Evolutionary conservation across 768 basidiomycete genomes (phyloP).

Genomic region (Amylocystis lapponica): DNA sequence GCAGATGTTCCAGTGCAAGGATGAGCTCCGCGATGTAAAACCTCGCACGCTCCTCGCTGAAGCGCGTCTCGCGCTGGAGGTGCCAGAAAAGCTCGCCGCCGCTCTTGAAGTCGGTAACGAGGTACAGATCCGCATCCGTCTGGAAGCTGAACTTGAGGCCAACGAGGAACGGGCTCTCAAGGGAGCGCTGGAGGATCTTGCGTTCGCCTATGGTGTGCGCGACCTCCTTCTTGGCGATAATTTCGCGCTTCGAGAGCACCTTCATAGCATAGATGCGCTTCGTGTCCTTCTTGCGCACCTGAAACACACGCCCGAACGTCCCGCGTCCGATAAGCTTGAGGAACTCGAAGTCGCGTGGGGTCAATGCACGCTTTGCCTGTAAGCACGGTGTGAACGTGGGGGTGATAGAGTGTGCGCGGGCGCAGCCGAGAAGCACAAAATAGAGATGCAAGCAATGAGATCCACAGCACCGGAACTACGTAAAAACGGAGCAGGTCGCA

Average conservation of each 20-base stretch:
- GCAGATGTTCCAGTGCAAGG: constrained; percentile 91
- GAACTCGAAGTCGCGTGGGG: constrained; percentile 97
- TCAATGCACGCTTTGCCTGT: constrained; percentile 79
- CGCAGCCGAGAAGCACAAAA: too few relatives aligned
- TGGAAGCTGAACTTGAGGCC: constrained; percentile 99
- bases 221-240: constrained; percentile 98
- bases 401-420: too few relatives aligned
- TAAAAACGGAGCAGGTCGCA: constrained; percentile 34
- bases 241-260: constrained; percentile 97
- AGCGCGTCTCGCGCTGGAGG: constrained; percentile 90
- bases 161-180: constrained; percentile 95
- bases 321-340: constrained; percentile 98
- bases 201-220: constrained; percentile 99
- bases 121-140: constrained; percentile 89
- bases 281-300: constrained; percentile 97
- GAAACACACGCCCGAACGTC: constrained; percentile 97
- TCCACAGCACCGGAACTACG: not conserved
- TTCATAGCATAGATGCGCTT: constrained; percentile 99
- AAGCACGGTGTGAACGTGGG: constrained; percentile 1
- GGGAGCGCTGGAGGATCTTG: constrained; percentile 91
- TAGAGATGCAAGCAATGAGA: not conserved
- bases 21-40: constrained; percentile 98
- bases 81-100: constrained; percentile 99
- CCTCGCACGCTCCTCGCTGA: constrained; percentile 86
- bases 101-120: constrained; percentile 98